A percentile compares a stretch with the other conserved stretches of the same genome.
These are phyloP conservation scores for Neonectria magnoliae DNA, from an alignment of 2,329 filamentous ascomycete genomes.

Conservation along the genomic window DNA sequence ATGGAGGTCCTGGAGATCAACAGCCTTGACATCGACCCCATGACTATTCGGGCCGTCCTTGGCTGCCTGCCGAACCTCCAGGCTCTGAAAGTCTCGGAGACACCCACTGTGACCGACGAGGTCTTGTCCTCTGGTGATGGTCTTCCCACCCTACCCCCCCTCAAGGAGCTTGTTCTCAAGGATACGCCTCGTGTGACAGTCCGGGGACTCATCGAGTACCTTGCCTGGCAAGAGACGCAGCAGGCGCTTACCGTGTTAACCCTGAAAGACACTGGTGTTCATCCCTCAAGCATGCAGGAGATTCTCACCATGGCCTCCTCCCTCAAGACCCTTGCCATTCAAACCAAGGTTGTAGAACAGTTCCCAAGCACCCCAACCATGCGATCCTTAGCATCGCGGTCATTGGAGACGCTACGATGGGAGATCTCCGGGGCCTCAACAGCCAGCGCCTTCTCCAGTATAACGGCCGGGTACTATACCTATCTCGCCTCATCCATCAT, in stretches of 20 bases:
- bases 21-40: conserved; percentile 74
- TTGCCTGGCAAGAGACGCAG: conserved; percentile 69
- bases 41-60: conserved; percentile 76
- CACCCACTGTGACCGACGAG: conserved; percentile 77
- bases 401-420: conserved; percentile 79
- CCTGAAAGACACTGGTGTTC: conserved; percentile 77
- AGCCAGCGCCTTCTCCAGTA: conserved; percentile 66
- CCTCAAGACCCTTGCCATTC: conserved; percentile 67
- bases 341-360: conserved; percentile 59
- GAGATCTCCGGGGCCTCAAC: conserved; percentile 76
- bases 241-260: conserved; percentile 73
- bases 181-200: conserved; percentile 77
- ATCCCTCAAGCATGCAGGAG: conserved; percentile 67
- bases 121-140: conserved; percentile 75
- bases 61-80: conserved; percentile 72
- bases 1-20: conserved; percentile 79
- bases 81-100: conserved; percentile 78
- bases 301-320: conserved; percentile 67
- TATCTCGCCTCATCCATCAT: conserved; percentile 88
- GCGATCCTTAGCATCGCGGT: conserved; percentile 73
- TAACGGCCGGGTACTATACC: conserved; percentile 76
- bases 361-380: conserved; percentile 59
- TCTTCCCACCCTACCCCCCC: conserved; percentile 76
- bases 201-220: conserved; percentile 74
- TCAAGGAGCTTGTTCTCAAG: conserved; percentile 78